phyloP scores from a whole-genome alignment of 192 early-diverging fungal species.

The Gryganskiella cystojenkinii region DNA sequence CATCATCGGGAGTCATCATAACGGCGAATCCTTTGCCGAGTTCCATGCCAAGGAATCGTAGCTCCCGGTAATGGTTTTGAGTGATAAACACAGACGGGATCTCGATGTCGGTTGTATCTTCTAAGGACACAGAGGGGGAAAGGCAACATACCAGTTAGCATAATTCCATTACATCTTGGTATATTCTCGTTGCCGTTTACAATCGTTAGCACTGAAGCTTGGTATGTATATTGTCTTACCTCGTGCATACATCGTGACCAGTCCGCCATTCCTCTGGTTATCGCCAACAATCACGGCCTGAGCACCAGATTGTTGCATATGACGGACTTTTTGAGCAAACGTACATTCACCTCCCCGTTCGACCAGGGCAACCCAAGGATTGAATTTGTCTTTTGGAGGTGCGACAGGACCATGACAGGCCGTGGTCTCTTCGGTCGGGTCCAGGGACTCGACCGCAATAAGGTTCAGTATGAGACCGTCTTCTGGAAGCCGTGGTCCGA shows the following conservation, averaged over 20 bases:
- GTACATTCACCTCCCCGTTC: slow-evolving; percentile 84
- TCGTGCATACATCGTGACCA: slow-evolving; percentile 90
- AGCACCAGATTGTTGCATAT: slow-evolving; percentile 89
- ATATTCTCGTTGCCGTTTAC: not conserved
- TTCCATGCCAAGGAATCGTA: slow-evolving; percentile 57
- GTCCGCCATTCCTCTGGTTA: slow-evolving; percentile 65
- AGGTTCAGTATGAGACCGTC: slow-evolving; percentile 75
- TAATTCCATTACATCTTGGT: not conserved
- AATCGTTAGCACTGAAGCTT: not conserved
- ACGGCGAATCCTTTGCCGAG: slow-evolving; percentile 39
- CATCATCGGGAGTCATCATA: slow-evolving; percentile 28
- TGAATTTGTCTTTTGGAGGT: slow-evolving; percentile 35
- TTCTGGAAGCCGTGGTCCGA: slow-evolving; percentile 82
- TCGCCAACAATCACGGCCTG: slow-evolving; percentile 92
- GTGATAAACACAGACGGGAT: slow-evolving; percentile 93
- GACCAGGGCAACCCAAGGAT: slow-evolving; percentile 86
- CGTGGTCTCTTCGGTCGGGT: slow-evolving; percentile 58
- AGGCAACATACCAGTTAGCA: not conserved
- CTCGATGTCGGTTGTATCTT: slow-evolving; percentile 83
- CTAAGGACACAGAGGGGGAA: slow-evolving; percentile 52
- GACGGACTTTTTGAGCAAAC: slow-evolving; percentile 91
- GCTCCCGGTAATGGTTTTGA: slow-evolving; percentile 69
- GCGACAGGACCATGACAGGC: slow-evolving; percentile 63
- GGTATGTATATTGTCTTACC: slow-evolving; percentile 40
- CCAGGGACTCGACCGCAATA: slow-evolving; percentile 63